Evolutionary conservation across 2,329 filamentous ascomycete species (phyloP).

Genomic region (Pestalotiopsis sp.): DNA sequence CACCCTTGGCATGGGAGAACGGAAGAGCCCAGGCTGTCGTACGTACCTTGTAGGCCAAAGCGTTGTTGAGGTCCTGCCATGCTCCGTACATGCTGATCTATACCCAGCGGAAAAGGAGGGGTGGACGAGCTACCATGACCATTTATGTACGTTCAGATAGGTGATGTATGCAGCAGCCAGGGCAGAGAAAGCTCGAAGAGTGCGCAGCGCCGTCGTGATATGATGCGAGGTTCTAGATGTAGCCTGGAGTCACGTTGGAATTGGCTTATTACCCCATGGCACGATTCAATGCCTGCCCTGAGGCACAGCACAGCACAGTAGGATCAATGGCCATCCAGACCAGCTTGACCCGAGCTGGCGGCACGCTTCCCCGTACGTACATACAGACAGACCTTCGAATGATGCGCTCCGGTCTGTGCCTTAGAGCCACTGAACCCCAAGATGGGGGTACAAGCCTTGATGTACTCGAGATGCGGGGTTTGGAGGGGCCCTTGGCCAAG

Average conservation of each 20-base stretch:
- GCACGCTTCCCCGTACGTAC: neutral
- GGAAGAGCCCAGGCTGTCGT: neutral
- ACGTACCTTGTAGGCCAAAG: neutral
- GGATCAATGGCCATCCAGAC: neutral
- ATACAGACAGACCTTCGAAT: neutral
- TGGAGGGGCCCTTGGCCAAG: neutral
- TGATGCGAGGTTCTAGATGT: neutral
- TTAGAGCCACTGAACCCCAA: neutral
- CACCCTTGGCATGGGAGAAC: neutral
- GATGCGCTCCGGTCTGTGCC: neutral
- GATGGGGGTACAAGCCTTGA: neutral
- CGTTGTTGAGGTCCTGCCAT: neutral
- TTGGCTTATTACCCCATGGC: neutral
- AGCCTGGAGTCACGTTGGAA: neutral
- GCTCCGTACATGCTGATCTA: neutral
- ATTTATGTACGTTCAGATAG: neutral
- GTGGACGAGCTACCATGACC: neutral
- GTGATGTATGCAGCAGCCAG: neutral
- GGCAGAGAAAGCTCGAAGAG: neutral
- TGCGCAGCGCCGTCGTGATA: neutral
- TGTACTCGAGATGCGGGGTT: constrained; percentile 4
- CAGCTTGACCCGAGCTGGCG: neutral
- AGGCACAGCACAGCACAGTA: neutral
- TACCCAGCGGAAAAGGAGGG: neutral
- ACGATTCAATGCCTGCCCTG: neutral